phyloP scores from a whole-genome alignment of 176 grass and related monocot species.

The Eragrostis curvula region DNA sequence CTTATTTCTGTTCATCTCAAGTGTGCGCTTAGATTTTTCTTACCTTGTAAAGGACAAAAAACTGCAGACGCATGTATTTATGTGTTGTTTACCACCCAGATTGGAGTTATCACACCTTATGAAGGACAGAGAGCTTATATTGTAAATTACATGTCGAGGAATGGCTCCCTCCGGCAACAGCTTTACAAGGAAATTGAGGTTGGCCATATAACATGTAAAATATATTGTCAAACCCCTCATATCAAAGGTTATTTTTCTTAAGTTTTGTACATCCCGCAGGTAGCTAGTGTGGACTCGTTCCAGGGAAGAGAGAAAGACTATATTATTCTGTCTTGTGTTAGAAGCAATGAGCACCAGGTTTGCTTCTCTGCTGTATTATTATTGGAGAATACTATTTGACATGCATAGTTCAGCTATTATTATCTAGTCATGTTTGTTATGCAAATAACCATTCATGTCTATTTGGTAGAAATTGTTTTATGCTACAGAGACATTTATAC shows the following conservation, averaged over 20 bases:
- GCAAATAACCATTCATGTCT: conserved; percentile 10
- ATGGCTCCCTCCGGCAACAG: conserved; percentile 94
- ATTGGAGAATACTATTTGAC: no score
- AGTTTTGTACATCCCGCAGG: conserved; percentile 57
- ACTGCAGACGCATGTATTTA: neutral
- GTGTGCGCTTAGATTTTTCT: neutral
- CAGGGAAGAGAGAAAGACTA: conserved; percentile 99
- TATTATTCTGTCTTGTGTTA: conserved; percentile 98
- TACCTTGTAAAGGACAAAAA: conserved; percentile 5
- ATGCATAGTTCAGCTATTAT: neutral
- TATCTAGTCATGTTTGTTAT: neutral
- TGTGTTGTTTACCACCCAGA: conserved; percentile 62
- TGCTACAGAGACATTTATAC: neutral
- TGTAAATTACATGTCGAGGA: conserved; percentile 98
- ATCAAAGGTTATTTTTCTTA: conserved; percentile 24
- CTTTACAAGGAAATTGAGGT: conserved; percentile 99
- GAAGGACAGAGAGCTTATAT: conserved; percentile 99
- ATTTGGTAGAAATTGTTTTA: neutral
- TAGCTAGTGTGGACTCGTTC: conserved; percentile 99
- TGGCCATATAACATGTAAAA: neutral
- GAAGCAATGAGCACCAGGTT: conserved; percentile 99
- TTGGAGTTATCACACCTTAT: conserved; percentile 99
- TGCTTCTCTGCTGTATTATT: conserved; percentile 24
- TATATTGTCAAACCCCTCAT: neutral
- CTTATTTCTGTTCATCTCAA: conserved; percentile 1